These are phyloP conservation scores for Fusarium brachygibbosum DNA, from an alignment of 2,329 filamentous ascomycete genomes.

Conservation along the genomic window DNA sequence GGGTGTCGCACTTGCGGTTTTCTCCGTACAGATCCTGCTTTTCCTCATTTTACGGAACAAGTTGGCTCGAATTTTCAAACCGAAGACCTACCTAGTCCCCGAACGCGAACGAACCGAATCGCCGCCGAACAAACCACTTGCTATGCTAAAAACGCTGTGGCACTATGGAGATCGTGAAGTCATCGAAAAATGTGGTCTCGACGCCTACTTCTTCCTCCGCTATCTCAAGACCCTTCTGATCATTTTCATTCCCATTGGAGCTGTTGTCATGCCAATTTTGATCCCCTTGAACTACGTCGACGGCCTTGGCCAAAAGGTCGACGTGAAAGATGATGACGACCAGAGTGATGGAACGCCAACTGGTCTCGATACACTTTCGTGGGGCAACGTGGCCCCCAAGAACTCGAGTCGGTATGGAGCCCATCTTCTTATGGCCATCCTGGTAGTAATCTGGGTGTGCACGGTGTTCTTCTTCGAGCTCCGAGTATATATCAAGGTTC, in stretches of 20 bases:
- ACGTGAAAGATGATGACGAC: conserved; percentile 54
- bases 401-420: conserved; percentile 83
- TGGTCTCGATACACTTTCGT: conserved; percentile 86
- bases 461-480: conserved; percentile 89
- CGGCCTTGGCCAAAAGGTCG: conserved; percentile 72
- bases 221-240: conserved; percentile 84
- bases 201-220: conserved; percentile 97
- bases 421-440: conserved; percentile 83
- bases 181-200: conserved; percentile 94
- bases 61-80: conserved; percentile 85
- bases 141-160: conserved; percentile 71
- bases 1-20: conserved; percentile 72
- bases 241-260: conserved; percentile 88
- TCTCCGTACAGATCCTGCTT: conserved; percentile 73
- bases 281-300: conserved; percentile 85
- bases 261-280: conserved; percentile 85
- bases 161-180: conserved; percentile 81
- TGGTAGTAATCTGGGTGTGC: conserved; percentile 86
- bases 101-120: conserved; percentile 85
- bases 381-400: conserved; percentile 81
- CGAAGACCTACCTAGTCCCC: conserved; percentile 87
- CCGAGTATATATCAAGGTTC: conserved; percentile 88
- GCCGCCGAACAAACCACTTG: conserved; percentile 70
- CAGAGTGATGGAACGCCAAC: conserved; percentile 53
- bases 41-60: conserved; percentile 85